Evolutionary conservation across 2,329 filamentous ascomycete genomes (phyloP), one percentile per base, ranked within the genome.

Genomic region (Pseudogymnoascus pannorum): DNA sequence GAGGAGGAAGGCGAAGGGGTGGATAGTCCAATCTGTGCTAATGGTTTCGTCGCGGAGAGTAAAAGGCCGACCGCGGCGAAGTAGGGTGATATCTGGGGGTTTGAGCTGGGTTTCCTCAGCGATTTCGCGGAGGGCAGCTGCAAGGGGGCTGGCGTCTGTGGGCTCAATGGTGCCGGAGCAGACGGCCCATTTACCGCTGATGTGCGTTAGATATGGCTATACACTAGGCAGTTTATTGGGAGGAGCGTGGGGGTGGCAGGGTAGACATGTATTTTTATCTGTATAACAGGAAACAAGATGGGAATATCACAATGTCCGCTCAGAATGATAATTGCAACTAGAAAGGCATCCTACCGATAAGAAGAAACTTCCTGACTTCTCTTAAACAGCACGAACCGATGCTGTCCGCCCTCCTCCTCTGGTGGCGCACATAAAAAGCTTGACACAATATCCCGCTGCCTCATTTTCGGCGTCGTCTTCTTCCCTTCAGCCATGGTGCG

Each of bases 121-220:
- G 20, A 89, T 75, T 71, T 88, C 85, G 12, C 86, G 79, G 77
- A 81, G 81, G 24, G 86, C 86, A 0, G 86, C 81, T 2, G 76
- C 73, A 5, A 85, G 70, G 0, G 85, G 81, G 20, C 72, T 77
- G 2, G 73, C 62, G 66, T 88, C 86, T 0, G 72, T 69, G 5
- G 73, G 59, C 2, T 87, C 81, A 58, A 89, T 81, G 60, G 77
- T 80, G 36, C 86, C 86, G 0, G 85, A 85, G 16, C 88, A 81
- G 1, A 85, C 82, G 0, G 83, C 85, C 58, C 85, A 78, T 68
- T 80, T 84, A 68, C 79, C 79, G 67, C 79, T 81, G 63, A 6
- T 18, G 4, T 26, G n/a, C 22, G 33, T 36, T 42, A 63, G 51
- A 57, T 63, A 68, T 44, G 65, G 59, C 12, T 20, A 44, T 64